phyloP scores from a whole-genome alignment of 2,329 filamentous ascomycete species.

The Triangularia verruculosa region DNA sequence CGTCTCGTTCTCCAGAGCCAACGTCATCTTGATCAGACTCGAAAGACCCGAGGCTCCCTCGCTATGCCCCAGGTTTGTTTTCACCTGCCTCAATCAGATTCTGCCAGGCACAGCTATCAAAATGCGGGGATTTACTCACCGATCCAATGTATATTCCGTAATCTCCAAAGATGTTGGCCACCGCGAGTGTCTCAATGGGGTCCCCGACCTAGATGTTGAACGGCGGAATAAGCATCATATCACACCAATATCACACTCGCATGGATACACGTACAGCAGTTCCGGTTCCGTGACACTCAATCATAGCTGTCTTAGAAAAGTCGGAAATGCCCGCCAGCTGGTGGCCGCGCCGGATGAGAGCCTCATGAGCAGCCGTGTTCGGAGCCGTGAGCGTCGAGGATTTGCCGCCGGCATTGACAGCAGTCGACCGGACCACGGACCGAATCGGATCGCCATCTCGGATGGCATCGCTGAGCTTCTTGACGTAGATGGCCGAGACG shows the following conservation, averaged over 20 bases:
- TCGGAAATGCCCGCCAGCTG: conserved; percentile 25
- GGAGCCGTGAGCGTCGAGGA: conserved; percentile 27
- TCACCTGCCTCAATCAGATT: conserved; percentile 29
- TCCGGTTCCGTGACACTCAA: conserved; percentile 46
- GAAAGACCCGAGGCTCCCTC: conserved; percentile 36
- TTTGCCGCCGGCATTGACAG: conserved; percentile 37
- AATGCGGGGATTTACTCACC: not conserved
- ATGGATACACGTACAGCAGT: conserved; percentile 29
- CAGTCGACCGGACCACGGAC: conserved; percentile 32
- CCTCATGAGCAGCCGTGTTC: conserved; percentile 7
- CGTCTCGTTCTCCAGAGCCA: conserved; percentile 32
- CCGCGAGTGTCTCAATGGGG: conserved; percentile 38
- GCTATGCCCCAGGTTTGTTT: conserved; percentile 39
- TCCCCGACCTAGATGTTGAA: conserved; percentile 34
- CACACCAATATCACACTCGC: conserved; percentile 13
- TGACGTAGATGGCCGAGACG: conserved; percentile 39
- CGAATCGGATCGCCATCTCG: conserved; percentile 38
- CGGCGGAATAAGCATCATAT: not conserved
- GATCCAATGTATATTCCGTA: conserved; percentile 1
- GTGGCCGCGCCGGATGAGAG: conserved; percentile 7
- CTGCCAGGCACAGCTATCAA: conserved; percentile 8
- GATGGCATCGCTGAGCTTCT: conserved; percentile 40
- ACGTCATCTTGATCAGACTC: conserved; percentile 34
- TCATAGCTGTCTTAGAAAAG: conserved; percentile 28
- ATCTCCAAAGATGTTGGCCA: conserved; percentile 33